These are phyloP conservation scores for Russula emetica DNA, from an alignment of 768 basidiomycete species.

Conservation along the genomic window DNA sequence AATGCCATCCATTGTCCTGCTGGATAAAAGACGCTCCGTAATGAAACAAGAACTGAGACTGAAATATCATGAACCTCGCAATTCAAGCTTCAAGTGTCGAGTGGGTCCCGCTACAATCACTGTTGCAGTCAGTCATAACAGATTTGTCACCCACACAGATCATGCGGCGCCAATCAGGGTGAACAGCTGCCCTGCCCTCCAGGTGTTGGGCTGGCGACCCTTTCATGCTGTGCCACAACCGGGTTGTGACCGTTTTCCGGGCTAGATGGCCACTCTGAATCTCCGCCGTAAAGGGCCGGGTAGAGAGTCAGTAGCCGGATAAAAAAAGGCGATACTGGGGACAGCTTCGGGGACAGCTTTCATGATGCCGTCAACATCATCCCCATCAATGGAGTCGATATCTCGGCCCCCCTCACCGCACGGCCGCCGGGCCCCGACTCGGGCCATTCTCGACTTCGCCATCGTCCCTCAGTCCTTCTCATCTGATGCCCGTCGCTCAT, in stretches of 20 bases:
- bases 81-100: neutral
- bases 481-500: slow-evolving; percentile 7
- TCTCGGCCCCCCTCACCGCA: neutral
- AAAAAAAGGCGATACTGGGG: too few species aligned
- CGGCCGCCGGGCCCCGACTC: neutral
- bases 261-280: neutral
- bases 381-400: neutral
- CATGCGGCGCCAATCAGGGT: neutral
- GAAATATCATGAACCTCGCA: neutral
- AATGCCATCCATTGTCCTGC: neutral
- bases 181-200: too few species aligned
- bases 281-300: neutral
- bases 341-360: neutral
- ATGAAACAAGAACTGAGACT: neutral
- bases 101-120: neutral
- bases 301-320: neutral
- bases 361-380: slow-evolving; percentile 1
- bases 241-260: neutral
- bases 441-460: neutral
- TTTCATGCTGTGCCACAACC: neutral
- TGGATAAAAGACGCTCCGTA: slow-evolving; percentile 5
- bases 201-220: neutral
- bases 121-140: neutral
- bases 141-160: neutral
- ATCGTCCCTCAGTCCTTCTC: slow-evolving; percentile 1